Conservation (phyloP, 139 green algal species). For the Microglena sp. region DNA sequence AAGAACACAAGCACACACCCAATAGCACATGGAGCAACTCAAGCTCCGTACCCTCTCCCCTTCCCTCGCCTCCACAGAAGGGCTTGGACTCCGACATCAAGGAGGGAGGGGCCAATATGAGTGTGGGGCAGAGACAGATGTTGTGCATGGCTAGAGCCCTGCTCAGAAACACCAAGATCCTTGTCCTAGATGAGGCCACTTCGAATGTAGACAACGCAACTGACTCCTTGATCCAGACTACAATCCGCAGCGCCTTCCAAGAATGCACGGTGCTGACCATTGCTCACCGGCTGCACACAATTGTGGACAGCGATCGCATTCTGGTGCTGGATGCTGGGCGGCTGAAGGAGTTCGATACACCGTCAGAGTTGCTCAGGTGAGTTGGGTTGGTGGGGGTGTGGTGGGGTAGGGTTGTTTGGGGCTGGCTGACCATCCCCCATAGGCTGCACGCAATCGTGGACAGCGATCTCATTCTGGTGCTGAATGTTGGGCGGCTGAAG, state of each 20-base stretch:
- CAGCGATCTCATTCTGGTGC: slow-evolving; percentile 51
- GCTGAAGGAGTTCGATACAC: slow-evolving; percentile 54
- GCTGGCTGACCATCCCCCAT: slow-evolving; percentile 41
- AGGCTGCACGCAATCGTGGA: slow-evolving; percentile 68
- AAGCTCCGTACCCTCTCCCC: too few relatives aligned
- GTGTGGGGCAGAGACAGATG: slow-evolving; percentile 78
- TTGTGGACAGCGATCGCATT: slow-evolving; percentile 60
- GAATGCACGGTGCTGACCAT: slow-evolving; percentile 50
- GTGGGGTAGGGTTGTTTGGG: neutral
- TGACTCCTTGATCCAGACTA: slow-evolving; percentile 46
- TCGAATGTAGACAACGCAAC: slow-evolving; percentile 48
- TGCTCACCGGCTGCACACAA: slow-evolving; percentile 61
- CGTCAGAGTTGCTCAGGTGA: slow-evolving; percentile 29
- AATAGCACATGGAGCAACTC: too few relatives aligned
- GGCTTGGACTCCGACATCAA: slow-evolving; percentile 67
- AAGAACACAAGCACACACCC: too few relatives aligned
- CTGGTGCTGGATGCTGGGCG: slow-evolving; percentile 54
- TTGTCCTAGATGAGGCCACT: slow-evolving; percentile 26
- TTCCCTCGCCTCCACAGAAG: neutral
- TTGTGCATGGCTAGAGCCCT: slow-evolving; percentile 67
- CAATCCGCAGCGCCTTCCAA: slow-evolving; percentile 37
- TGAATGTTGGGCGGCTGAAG: slow-evolving; percentile 40
- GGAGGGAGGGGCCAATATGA: slow-evolving; percentile 75
- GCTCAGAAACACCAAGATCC: slow-evolving; percentile 18
- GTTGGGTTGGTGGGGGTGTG: slow-evolving; percentile 1